Conservation (phyloP, 2,329 filamentous ascomycete species). For the Beauveria bassiana region DNA sequence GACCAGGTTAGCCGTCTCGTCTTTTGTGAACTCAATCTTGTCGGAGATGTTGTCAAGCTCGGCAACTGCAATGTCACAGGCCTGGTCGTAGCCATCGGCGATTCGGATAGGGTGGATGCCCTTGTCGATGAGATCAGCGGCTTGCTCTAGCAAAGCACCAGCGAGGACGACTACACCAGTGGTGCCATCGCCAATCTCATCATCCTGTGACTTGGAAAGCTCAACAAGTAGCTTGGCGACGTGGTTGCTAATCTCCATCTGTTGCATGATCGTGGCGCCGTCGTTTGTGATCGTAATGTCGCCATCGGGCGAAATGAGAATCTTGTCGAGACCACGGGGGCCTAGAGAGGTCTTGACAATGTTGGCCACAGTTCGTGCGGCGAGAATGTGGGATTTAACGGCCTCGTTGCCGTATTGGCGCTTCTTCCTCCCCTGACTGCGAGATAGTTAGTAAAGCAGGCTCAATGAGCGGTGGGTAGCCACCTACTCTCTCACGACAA, state of each 20-base stretch:
- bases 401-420: slow-evolving; percentile 94
- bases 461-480: neutral
- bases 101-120: slow-evolving; percentile 98
- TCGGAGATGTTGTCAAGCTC: slow-evolving; percentile 93
- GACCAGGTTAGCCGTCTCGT: slow-evolving; percentile 76
- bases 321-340: slow-evolving; percentile 95
- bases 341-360: slow-evolving; percentile 97
- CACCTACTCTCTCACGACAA: slow-evolving; percentile 91
- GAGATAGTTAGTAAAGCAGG: slow-evolving; percentile 16
- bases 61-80: slow-evolving; percentile 90
- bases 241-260: slow-evolving; percentile 99
- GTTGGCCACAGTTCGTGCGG: slow-evolving; percentile 89
- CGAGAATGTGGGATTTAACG: slow-evolving; percentile 96
- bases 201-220: slow-evolving; percentile 96
- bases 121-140: slow-evolving; percentile 97
- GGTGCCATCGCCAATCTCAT: slow-evolving; percentile 97
- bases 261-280: slow-evolving; percentile 90
- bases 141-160: slow-evolving; percentile 90
- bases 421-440: slow-evolving; percentile 93
- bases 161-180: slow-evolving; percentile 96
- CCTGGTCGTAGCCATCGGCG: slow-evolving; percentile 95
- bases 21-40: slow-evolving; percentile 73
- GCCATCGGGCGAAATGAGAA: slow-evolving; percentile 95
- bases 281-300: slow-evolving; percentile 99
- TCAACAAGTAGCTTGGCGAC: slow-evolving; percentile 95